Evolutionary conservation across 23 red algal genomes (phyloP), one percentile per base, ranked within the genome.

Genomic region (Cyanidium caldarium): DNA sequence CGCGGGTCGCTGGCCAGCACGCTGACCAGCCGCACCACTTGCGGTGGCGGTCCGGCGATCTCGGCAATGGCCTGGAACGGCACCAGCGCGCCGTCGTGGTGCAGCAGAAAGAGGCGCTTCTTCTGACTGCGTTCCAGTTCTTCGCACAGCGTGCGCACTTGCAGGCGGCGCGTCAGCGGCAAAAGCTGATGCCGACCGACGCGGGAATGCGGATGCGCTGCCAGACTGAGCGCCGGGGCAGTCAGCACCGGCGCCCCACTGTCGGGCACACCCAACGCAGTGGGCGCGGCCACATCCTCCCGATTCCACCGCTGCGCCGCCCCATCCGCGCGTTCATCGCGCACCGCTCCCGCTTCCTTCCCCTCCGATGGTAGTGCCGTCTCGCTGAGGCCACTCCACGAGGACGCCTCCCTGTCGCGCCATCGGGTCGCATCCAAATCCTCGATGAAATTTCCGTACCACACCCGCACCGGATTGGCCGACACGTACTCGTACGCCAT

Each of bases 361-460:
- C n/a, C n/a, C n/a, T n/a, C n/a, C n/a, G n/a, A n/a, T n/a, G n/a
- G n/a, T n/a, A n/a, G n/a, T n/a, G n/a, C n/a, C n/a, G n/a, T n/a
- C n/a, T n/a, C n/a, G n/a, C n/a, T n/a, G n/a, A n/a, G n/a, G n/a
- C n/a, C n/a, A n/a, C n/a, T n/a, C n/a, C n/a, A n/a, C n/a, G n/a
- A n/a, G n/a, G n/a, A n/a, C n/a, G n/a, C n/a, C n/a, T n/a, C n/a
- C n/a, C n/a, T n/a, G n/a, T n/a, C n/a, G n/a, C n/a, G n/a, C n/a
- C n/a, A n/a, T n/a, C n/a, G n/a, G n/a, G n/a, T n/a, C 7, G 31
- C 68, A 46, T 82, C 69, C 44, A 89, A 38, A 46, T 89, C 88
- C 70, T 86, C 82, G 2, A 94, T 44, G 71, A 94, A 94, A 61
- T 94, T 94, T 33, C 58, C 57, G 17, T 75, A 79, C 88, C 88